These are phyloP conservation scores for Melastoma malabathricum DNA, from an alignment of 345 rosid genomes.

Conservation along the genomic window DNA sequence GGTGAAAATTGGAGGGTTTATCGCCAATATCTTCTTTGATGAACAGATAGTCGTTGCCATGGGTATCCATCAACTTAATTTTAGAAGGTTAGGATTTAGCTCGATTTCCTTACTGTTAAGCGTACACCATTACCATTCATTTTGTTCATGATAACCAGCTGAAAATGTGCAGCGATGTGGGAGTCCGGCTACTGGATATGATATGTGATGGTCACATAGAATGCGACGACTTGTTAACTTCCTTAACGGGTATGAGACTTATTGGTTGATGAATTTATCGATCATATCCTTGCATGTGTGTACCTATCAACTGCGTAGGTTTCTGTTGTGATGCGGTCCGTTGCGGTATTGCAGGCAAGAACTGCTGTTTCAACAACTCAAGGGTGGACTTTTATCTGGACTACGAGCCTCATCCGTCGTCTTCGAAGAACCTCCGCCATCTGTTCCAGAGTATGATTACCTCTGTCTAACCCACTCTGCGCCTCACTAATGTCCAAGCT, in stretches of 20 bases:
- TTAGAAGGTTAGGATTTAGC: slow-evolving; percentile 48
- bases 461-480: slow-evolving; percentile 1
- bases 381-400: slow-evolving; percentile 50
- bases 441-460: slow-evolving; percentile 70
- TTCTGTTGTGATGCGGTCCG: not conserved
- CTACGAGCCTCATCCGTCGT: slow-evolving; percentile 87
- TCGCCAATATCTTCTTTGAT: slow-evolving; percentile 8
- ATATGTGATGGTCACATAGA: slow-evolving; percentile 52
- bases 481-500: not conserved
- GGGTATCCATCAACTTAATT: slow-evolving; percentile 78
- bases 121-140: no score
- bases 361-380: slow-evolving; percentile 72
- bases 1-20: not conserved
- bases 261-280: not conserved
- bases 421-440: slow-evolving; percentile 74
- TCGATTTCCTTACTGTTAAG: no score
- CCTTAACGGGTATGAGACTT: slow-evolving; percentile 67
- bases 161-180: slow-evolving; percentile 27
- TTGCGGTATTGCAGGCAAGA: slow-evolving; percentile 41
- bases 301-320: no score
- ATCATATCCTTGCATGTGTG: no score
- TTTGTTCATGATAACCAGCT: no score
- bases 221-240: slow-evolving; percentile 58
- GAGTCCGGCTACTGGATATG: slow-evolving; percentile 58
- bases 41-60: slow-evolving; percentile 59